phyloP scores from a whole-genome alignment of 192 early-diverging fungal species.

The Powellomyces hirtus region DNA sequence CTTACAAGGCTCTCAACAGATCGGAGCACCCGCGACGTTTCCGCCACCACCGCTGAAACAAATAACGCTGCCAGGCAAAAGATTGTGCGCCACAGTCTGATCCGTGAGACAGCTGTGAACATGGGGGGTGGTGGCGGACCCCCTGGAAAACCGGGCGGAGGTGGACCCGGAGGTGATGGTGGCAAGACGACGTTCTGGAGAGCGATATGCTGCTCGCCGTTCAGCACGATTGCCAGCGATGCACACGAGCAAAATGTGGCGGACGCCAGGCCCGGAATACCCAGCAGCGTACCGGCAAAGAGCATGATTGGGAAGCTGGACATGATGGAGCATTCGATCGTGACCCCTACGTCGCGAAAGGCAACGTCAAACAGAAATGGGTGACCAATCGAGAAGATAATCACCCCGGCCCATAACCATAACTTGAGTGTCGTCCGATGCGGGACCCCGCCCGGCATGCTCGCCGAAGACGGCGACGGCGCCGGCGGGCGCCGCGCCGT shows the following conservation, averaged over 20 bases:
- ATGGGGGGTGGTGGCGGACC: background rate
- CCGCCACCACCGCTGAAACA: background rate
- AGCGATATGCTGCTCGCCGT: background rate
- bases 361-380: background rate
- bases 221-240: background rate
- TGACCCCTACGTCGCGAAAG: background rate
- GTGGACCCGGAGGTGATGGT: too few species aligned
- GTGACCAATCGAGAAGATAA: background rate
- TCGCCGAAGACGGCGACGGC: background rate
- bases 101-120: too few species aligned
- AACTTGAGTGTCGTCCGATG: background rate
- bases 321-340: slow-evolving; percentile 2
- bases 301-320: slow-evolving; percentile 21
- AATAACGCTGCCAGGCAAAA: background rate
- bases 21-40: background rate
- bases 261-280: slow-evolving; percentile 1
- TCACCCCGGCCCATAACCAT: background rate
- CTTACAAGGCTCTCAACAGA: slow-evolving; percentile 3
- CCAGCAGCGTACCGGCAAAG: background rate
- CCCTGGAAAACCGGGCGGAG: background rate
- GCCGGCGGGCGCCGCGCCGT: background rate
- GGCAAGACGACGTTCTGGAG: too few species aligned
- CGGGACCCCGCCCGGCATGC: background rate
- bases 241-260: background rate
- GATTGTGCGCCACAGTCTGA: slow-evolving; percentile 3